Evolutionary conservation across 768 basidiomycete species (phyloP), one percentile per base, ranked within the genome.

Genomic region (Suillus tomentosus): DNA sequence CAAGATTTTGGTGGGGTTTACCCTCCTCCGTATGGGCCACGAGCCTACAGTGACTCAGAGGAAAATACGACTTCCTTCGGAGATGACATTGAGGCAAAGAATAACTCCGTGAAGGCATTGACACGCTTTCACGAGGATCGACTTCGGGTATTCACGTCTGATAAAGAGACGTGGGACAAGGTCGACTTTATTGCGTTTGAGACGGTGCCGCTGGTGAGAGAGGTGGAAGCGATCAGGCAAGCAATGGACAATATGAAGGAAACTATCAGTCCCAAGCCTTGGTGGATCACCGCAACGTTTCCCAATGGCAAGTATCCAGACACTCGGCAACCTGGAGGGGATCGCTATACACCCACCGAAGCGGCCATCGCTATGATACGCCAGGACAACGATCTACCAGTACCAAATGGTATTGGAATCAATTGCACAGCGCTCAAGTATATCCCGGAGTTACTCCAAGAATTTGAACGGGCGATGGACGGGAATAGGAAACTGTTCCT

Each of bases 1-100:
- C 87, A 90, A 64, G 92, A 94, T 71, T 93, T 88, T 69, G 80
- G 82, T 64, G 92, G 90, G 8, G 78, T 84, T 66, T 94, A 92
- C 70, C 92, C 92, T 2, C 87, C 88, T 0, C 90, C 91, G 0
- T 92, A 83, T 69, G 91, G 90, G 1, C 90, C 91, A 3, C 78
- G 74, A 62, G 81, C 71, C 27, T 82, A 75, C 65, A 74, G 74
- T 0, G 68, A 69, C 31, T 71, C 70, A 14, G 76, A 64, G 4
- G 66, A 66, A 8, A 84, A 84, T 62, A 68, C 63, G 53, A 87
- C 83, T 40, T 76, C 79, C 5, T 87, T 85, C 67, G 71, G 68
- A 3, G 68, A 72, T 9, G 76, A 75, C 42, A 62, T 67, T 22
- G 76, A 72, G 37, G 79, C 80, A 10, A 69, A 70, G 7, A 73